These are phyloP conservation scores for Colletotrichum plurivorum DNA, from an alignment of 2,329 filamentous ascomycete genomes.

Conservation along the genomic window DNA sequence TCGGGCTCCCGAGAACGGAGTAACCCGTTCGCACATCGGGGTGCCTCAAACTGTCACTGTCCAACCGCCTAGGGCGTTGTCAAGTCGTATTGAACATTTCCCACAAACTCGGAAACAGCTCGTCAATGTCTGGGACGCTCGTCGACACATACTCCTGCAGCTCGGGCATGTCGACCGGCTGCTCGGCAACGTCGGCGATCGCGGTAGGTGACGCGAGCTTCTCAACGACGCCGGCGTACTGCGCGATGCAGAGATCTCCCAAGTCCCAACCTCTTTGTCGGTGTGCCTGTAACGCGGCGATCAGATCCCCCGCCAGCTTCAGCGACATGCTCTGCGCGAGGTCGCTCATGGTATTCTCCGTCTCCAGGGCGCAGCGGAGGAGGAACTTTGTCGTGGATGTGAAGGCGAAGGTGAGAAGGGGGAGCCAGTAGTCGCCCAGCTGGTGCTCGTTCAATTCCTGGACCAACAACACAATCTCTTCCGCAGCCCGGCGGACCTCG, in stretches of 20 bases:
- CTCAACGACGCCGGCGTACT: constrained; percentile 63
- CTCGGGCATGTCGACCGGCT: constrained; percentile 31
- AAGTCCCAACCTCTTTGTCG: constrained; percentile 62
- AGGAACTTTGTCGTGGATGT: constrained; percentile 65
- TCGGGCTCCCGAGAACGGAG: background rate
- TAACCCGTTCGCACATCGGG: background rate
- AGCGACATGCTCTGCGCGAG: constrained; percentile 56
- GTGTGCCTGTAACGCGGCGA: constrained; percentile 55
- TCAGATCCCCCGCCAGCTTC: constrained; percentile 58
- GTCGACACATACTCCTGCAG: constrained; percentile 35
- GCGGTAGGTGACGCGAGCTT: constrained; percentile 52
- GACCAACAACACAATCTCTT: constrained; percentile 63
- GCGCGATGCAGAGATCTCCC: constrained; percentile 63
- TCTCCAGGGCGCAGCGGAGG: constrained; percentile 62
- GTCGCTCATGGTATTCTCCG: constrained; percentile 52
- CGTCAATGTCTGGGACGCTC: constrained; percentile 36
- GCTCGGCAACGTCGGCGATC: constrained; percentile 15
- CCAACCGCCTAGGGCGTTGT: background rate
- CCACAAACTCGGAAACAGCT: constrained; percentile 38
- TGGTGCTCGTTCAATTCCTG: constrained; percentile 60
- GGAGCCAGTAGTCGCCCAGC: constrained; percentile 65
- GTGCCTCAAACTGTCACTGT: background rate
- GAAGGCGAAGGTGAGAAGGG: constrained; percentile 62
- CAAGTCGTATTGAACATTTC: constrained; percentile 30
- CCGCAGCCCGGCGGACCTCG: constrained; percentile 59